Conservation (phyloP, 768 basidiomycete species). For the Tulasnella sp. region DNA sequence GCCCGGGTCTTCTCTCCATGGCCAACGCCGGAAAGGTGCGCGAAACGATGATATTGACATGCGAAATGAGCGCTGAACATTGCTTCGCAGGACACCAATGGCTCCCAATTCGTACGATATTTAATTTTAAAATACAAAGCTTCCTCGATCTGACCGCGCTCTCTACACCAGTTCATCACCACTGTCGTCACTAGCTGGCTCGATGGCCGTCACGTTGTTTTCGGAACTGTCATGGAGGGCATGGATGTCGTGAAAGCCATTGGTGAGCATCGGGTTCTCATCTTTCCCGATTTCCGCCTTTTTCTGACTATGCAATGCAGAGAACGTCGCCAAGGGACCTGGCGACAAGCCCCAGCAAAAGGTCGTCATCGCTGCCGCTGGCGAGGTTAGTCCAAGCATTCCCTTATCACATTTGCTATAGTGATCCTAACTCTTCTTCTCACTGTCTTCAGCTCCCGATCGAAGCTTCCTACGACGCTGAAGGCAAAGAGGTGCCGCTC, state of each 20-base stretch:
- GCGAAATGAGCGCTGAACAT: slow-evolving; percentile 49
- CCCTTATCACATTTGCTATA: background rate
- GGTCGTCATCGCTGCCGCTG: slow-evolving; percentile 70
- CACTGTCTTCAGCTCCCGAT: slow-evolving; percentile 27
- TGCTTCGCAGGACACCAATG: slow-evolving; percentile 82
- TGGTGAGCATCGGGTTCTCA: slow-evolving; percentile 35
- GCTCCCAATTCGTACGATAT: slow-evolving; percentile 74
- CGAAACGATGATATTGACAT: background rate
- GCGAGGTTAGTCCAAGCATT: slow-evolving; percentile 61
- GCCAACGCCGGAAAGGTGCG: slow-evolving; percentile 53
- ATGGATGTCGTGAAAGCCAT: slow-evolving; percentile 76
- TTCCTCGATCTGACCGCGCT: slow-evolving; percentile 22
- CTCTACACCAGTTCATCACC: slow-evolving; percentile 84
- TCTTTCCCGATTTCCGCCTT: slow-evolving; percentile 24
- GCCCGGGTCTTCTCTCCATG: slow-evolving; percentile 83
- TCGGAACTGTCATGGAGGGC: slow-evolving; percentile 84
- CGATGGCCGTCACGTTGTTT: slow-evolving; percentile 89
- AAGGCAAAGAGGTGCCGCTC: slow-evolving; percentile 73
- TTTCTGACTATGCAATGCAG: slow-evolving; percentile 28
- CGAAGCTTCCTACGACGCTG: slow-evolving; percentile 35
- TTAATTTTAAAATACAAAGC: background rate
- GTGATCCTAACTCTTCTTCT: background rate
- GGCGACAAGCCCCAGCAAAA: slow-evolving; percentile 67
- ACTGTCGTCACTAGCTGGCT: slow-evolving; percentile 81
- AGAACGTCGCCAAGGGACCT: slow-evolving; percentile 57